Evolutionary conservation across 768 basidiomycete genomes (phyloP).

Genomic region (Mycena vitilis): DNA sequence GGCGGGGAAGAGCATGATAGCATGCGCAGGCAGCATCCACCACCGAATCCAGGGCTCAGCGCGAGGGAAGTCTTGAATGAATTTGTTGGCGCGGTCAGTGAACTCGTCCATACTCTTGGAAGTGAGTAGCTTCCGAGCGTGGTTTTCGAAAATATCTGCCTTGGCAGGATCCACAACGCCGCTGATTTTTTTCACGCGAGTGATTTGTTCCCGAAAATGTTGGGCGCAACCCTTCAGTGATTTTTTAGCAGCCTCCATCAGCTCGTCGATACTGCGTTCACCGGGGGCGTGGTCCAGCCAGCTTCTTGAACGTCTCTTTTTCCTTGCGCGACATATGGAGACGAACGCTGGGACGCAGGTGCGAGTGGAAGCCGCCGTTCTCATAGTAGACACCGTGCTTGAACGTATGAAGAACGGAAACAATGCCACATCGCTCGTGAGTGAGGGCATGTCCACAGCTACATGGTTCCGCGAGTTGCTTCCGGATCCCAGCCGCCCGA

Average conservation of each 20-base stretch:
- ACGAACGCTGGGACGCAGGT: slow-evolving; percentile 33
- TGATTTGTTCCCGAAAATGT: slow-evolving; percentile 44
- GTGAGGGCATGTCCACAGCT: slow-evolving; percentile 10
- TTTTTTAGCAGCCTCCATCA: slow-evolving; percentile 18
- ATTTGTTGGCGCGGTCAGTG: neutral
- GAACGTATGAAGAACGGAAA: slow-evolving; percentile 15
- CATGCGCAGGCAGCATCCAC: neutral
- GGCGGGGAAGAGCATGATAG: neutral
- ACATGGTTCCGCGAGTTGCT: slow-evolving; percentile 1
- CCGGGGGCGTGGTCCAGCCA: slow-evolving; percentile 28
- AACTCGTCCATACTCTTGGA: neutral
- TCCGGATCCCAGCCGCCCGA: neutral
- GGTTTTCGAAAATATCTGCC: slow-evolving; percentile 31
- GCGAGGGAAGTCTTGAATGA: neutral
- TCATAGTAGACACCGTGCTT: slow-evolving; percentile 33
- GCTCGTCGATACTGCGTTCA: slow-evolving; percentile 16
- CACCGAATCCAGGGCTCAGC: slow-evolving; percentile 1
- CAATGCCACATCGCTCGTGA: slow-evolving; percentile 20
- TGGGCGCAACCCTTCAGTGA: slow-evolving; percentile 44
- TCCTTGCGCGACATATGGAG: slow-evolving; percentile 33
- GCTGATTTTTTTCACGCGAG: slow-evolving; percentile 39
- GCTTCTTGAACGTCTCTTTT: slow-evolving; percentile 11
- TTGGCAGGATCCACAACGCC: slow-evolving; percentile 36
- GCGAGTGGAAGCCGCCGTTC: slow-evolving; percentile 34
- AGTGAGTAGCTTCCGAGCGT: neutral